phyloP scores from a whole-genome alignment of 169 alveolate genomes.

The Eimeria zaria region DNA sequence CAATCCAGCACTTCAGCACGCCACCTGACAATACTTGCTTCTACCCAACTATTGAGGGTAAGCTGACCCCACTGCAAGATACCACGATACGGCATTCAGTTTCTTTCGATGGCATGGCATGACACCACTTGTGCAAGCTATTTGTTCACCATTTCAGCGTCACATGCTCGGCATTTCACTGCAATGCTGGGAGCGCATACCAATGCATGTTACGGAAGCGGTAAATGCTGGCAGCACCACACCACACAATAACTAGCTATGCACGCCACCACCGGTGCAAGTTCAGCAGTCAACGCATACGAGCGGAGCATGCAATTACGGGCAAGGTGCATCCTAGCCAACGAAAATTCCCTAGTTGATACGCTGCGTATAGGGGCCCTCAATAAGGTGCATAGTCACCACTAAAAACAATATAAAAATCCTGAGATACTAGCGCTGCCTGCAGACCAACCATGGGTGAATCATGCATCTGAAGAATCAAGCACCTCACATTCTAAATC shows the following conservation, averaged over 20 bases:
- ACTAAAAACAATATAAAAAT: neutral
- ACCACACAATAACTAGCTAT: neutral
- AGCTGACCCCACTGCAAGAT: neutral
- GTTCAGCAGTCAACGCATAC: neutral
- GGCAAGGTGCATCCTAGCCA: neutral
- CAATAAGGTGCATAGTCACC: neutral
- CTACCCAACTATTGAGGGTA: neutral
- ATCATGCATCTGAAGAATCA: neutral
- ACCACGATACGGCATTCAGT: neutral
- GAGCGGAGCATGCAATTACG: neutral
- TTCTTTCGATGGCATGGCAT: neutral
- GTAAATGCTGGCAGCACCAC: neutral
- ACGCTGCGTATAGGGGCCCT: neutral
- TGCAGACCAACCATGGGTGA: neutral
- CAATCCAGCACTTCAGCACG: neutral
- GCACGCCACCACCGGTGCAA: neutral
- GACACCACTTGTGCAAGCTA: neutral
- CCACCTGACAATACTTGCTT: neutral
- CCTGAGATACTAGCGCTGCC: neutral
- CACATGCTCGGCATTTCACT: neutral
- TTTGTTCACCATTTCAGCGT: neutral
- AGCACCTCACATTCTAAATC: neutral
- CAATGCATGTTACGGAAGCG: neutral
- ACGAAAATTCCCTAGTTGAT: neutral
- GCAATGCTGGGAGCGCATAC: neutral